phyloP scores from a whole-genome alignment of 768 basidiomycete genomes.

The Trametes cubensis region DNA sequence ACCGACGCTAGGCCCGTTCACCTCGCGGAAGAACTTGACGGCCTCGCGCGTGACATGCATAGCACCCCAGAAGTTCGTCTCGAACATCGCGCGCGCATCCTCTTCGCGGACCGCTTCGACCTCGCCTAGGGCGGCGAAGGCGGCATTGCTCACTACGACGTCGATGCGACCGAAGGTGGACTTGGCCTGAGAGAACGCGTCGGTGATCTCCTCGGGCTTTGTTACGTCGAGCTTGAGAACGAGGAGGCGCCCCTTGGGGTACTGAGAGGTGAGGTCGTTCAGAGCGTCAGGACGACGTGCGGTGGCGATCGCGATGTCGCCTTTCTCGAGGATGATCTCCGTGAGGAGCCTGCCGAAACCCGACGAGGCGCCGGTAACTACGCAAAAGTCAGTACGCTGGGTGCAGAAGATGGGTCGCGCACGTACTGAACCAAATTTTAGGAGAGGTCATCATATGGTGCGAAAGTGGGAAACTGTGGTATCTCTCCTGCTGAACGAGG shows the following conservation, averaged over 20 bases:
- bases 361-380: slow-evolving; percentile 32
- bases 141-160: slow-evolving; percentile 41
- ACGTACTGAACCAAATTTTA: not conserved
- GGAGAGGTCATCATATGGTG: not conserved
- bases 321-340: slow-evolving; percentile 25
- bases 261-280: slow-evolving; percentile 13
- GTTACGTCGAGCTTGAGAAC: slow-evolving; percentile 38
- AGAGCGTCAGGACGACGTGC: slow-evolving; percentile 23
- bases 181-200: slow-evolving; percentile 28
- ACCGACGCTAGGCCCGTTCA: slow-evolving; percentile 22
- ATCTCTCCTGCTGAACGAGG: too few species aligned
- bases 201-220: slow-evolving; percentile 23
- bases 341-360: slow-evolving; percentile 27
- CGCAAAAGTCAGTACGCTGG: not conserved
- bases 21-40: slow-evolving; percentile 34
- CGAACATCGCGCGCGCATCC: slow-evolving; percentile 34
- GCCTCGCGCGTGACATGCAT: slow-evolving; percentile 32
- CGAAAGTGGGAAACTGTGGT: too few species aligned
- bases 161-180: slow-evolving; percentile 37
- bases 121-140: slow-evolving; percentile 28
- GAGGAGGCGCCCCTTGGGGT: slow-evolving; percentile 30
- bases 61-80: slow-evolving; percentile 40
- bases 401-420: not conserved
- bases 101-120: slow-evolving; percentile 33
- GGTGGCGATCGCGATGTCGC: slow-evolving; percentile 28